A percentile compares a stretch with the other conserved stretches of the same genome.
These are phyloP conservation scores for Ceratocystis albifundus DNA, from an alignment of 2,329 filamentous ascomycete genomes.

Conservation along the genomic window DNA sequence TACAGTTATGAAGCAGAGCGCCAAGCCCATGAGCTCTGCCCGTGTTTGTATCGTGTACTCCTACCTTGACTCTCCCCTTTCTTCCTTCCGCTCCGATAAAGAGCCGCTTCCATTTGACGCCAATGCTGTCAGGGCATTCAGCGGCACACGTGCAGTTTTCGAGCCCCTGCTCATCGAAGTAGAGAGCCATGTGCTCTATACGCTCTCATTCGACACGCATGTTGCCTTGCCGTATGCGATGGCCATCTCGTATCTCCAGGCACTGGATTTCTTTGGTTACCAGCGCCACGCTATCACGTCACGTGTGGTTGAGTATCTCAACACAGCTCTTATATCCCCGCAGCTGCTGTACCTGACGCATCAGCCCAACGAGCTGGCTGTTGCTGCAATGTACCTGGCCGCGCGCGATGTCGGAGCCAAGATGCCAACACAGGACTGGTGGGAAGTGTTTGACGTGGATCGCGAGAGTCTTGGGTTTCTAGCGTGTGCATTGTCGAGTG, in stretches of 20 bases:
- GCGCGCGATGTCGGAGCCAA: conserved; percentile 64
- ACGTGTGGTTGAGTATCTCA: conserved; percentile 66
- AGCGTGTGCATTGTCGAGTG: conserved; percentile 71
- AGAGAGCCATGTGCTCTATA: conserved; percentile 65
- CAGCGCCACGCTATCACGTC: conserved; percentile 18
- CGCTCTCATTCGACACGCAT: conserved; percentile 70
- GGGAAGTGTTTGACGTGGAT: conserved; percentile 96
- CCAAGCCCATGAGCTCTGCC: conserved; percentile 3
- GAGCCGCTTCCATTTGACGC: conserved; percentile 34
- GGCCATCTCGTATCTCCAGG: conserved; percentile 84
- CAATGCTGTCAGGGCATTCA: conserved; percentile 56
- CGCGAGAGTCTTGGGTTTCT: conserved; percentile 88
- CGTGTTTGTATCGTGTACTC: conserved; percentile 60
- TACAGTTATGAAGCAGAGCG: conserved; percentile 19
- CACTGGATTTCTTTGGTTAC: conserved; percentile 54
- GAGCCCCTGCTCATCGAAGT: conserved; percentile 55
- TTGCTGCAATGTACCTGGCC: conserved; percentile 82
- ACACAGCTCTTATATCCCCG: conserved; percentile 71
- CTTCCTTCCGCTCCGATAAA: conserved; percentile 34
- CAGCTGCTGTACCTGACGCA: conserved; percentile 87
- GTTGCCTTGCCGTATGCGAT: conserved; percentile 77
- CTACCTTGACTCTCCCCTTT: conserved; percentile 58
- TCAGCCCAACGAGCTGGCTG: conserved; percentile 74
- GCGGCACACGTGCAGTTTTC: conserved; percentile 56
- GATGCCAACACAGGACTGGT: conserved; percentile 80